Evolutionary conservation across 192 early-diverging fungal species (phyloP), one percentile per base, ranked within the genome.

Genomic region (Coemansia guatemalensis): DNA sequence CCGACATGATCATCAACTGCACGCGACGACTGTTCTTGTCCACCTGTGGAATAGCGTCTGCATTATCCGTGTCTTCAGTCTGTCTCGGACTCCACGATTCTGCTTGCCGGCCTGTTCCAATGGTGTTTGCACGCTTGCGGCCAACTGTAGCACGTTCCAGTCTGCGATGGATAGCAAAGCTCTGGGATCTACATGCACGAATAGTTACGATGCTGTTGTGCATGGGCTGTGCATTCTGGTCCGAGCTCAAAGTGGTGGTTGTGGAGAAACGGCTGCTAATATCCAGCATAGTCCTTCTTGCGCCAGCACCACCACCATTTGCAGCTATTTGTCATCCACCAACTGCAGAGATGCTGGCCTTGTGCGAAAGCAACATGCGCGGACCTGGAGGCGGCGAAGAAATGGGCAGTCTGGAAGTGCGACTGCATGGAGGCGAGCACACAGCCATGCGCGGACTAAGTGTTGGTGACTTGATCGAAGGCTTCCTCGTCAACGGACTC

Each of bases 321-420:
- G 56, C 0, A 6, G 30, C 18, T 35, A 64, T 18, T 17, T 59
- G 71, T 1, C 58, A 58, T 1, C 76, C 71, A 12, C 76, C 76
- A 0, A 79, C 76, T 4, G 76, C 76, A 1, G 76, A 69, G 9
- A 79, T 57, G 48, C 76, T 79, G 33, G 76, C 76, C 48, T 73
- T 79, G 60, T 69, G 76, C 11, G 71, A 56, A 1, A 73, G 53
- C 44, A 60, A 18, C 54, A 65, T 68, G 44, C 64, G 67, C 25
- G 67, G 60, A 9, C 49, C 57, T 4, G 47, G 39, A 9, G 50
- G 11, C 18, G 68, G 64, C 3, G 65, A 62, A 14, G 30, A 20
- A 5, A 71, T 60, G 0, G 69, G 58, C 18, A 71, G 62, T 11
- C 18, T 11, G 6, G 69, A 63, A 33, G 50, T 60, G 5, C 62